These are phyloP conservation scores for Sanghuangporus baumii DNA, from an alignment of 1,284 basidiomycete genomes.

Conservation along the genomic window DNA sequence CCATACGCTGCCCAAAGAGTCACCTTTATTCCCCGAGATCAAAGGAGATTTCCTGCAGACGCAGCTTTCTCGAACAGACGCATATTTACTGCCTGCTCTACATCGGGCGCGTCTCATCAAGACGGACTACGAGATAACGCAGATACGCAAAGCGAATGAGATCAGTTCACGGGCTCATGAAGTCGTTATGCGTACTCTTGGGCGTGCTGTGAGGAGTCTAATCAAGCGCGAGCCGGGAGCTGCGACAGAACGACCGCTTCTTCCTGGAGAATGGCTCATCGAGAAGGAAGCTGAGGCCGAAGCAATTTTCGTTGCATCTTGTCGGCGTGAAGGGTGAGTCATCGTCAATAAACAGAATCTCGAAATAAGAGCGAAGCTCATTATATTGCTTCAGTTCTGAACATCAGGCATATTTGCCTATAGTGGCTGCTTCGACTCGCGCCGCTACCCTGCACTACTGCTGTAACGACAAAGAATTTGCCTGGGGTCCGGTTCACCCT, in stretches of 20 bases:
- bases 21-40: slow-evolving; percentile 51
- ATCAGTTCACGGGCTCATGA: slow-evolving; percentile 88
- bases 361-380: background rate
- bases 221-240: slow-evolving; percentile 41
- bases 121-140: slow-evolving; percentile 63
- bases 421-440: slow-evolving; percentile 77
- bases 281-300: slow-evolving; percentile 89
- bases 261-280: slow-evolving; percentile 79
- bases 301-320: slow-evolving; percentile 85
- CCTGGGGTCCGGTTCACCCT: slow-evolving; percentile 65
- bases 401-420: slow-evolving; percentile 88
- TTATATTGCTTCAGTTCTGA: slow-evolving; percentile 45
- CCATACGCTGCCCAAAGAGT: slow-evolving; percentile 55
- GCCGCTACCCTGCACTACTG: slow-evolving; percentile 90
- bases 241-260: slow-evolving; percentile 45
- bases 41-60: slow-evolving; percentile 37
- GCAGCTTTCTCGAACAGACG: slow-evolving; percentile 40
- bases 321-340: slow-evolving; percentile 74
- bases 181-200: slow-evolving; percentile 85
- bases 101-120: slow-evolving; percentile 77
- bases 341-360: background rate
- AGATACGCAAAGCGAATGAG: slow-evolving; percentile 72
- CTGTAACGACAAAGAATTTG: slow-evolving; percentile 75
- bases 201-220: slow-evolving; percentile 58
- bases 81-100: slow-evolving; percentile 67